Percentiles rank a stretch among this genome's conserved stretches.
Evolutionary conservation across 345 rosid species (phyloP).

Genomic region (Eucalyptus curtisii): DNA sequence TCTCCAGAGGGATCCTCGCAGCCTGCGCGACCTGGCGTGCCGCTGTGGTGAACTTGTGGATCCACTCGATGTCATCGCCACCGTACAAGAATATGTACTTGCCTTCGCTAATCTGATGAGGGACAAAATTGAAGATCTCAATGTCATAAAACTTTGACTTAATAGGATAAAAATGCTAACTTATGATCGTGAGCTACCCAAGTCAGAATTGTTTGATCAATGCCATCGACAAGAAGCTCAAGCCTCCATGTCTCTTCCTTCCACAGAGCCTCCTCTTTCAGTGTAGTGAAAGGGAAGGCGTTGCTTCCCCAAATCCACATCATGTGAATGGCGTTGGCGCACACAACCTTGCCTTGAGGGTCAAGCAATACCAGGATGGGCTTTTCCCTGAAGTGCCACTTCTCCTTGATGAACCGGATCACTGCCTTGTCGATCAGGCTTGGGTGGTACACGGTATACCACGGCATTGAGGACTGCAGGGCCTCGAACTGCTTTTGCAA

Average conservation of each 20-base stretch:
- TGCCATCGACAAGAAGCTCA: conserved; percentile 65
- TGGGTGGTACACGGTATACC: conserved; percentile 72
- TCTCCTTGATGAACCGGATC: conserved; percentile 52
- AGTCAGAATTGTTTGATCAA: conserved; percentile 46
- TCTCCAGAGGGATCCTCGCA: conserved; percentile 48
- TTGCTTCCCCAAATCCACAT: conserved; percentile 96
- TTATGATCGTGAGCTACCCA: conserved; percentile 37
- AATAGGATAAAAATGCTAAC: not conserved
- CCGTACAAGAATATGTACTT: conserved; percentile 83
- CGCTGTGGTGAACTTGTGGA: conserved; percentile 41
- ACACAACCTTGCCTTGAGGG: conserved; percentile 70
- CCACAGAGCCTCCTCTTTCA: conserved; percentile 78
- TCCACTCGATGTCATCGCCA: conserved; percentile 79
- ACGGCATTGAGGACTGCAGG: conserved; percentile 56
- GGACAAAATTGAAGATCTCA: not conserved
- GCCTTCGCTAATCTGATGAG: conserved; percentile 44
- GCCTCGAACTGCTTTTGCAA: conserved; percentile 32
- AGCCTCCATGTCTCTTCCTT: conserved; percentile 63
- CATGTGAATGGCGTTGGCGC: conserved; percentile 91
- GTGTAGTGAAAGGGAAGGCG: conserved; percentile 81
- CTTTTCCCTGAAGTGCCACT: conserved; percentile 79
- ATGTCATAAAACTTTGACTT: not conserved
- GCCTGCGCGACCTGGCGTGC: conserved; percentile 44
- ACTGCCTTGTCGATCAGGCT: conserved; percentile 46
- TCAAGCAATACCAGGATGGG: conserved; percentile 85